phyloP scores from a whole-genome alignment of 139 green algal species.

The Spirogloea muscicola region DNA sequence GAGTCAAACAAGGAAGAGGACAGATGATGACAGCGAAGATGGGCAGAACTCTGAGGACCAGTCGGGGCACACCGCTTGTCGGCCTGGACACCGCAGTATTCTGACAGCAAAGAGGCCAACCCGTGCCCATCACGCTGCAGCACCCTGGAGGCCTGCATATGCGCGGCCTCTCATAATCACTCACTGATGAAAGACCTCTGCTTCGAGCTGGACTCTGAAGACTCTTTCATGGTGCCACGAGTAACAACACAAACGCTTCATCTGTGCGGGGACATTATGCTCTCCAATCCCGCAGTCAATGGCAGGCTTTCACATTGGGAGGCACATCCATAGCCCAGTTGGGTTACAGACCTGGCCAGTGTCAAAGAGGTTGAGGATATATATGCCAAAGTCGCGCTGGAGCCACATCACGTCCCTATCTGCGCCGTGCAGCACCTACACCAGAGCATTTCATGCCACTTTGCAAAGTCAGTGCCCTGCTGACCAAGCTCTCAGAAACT shows the following conservation, averaged over 20 bases:
- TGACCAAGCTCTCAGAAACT: too few relatives aligned
- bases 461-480: too few relatives aligned
- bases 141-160: slow-evolving; percentile 70
- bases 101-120: slow-evolving; percentile 76
- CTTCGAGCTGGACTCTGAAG: too few relatives aligned
- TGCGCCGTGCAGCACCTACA: slow-evolving; percentile 89
- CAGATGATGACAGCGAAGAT: not conserved
- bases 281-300: too few relatives aligned
- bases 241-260: slow-evolving; percentile 14
- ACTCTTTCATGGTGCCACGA: too few relatives aligned
- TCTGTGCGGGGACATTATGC: too few relatives aligned
- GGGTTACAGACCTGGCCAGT: slow-evolving; percentile 62
- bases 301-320: too few relatives aligned
- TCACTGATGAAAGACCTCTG: too few relatives aligned
- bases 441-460: too few relatives aligned
- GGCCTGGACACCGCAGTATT: slow-evolving; percentile 56
- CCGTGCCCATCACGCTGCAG: slow-evolving; percentile 55
- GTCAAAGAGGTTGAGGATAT: slow-evolving; percentile 92
- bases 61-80: slow-evolving; percentile 45
- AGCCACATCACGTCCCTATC: slow-evolving; percentile 80
- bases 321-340: not conserved
- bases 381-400: slow-evolving; percentile 92
- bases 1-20: too few relatives aligned
- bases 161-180: too few relatives aligned
- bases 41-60: not conserved